Evolutionary conservation across 2,329 filamentous ascomycete species (phyloP), one percentile per base, ranked within the genome.

Genomic region (Cladorrhinum sp.): DNA sequence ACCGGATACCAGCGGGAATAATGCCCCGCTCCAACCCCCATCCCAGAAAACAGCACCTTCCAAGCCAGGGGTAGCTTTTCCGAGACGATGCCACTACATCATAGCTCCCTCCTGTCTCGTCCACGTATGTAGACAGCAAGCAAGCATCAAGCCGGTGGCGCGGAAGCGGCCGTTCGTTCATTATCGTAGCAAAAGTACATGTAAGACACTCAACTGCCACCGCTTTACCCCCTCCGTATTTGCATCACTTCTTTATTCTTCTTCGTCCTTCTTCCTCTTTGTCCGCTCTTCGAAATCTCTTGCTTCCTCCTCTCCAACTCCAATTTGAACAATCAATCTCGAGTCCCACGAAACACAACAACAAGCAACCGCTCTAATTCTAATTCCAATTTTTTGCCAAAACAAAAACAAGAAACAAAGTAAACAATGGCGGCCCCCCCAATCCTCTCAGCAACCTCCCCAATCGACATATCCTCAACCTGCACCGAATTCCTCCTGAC

Each of bases 401-500:
- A 41, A 41, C 8, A 45, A 45, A 20, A 50, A 38, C 23, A 58
- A 55, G 56, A 16, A 49, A 49, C 29, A 55, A 48, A 25, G 8
- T n/a, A 68, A 68, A 54, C 13, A 57, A 55, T 24, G n/a, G 25
- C 65, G 3, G 55, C 58, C 20, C 59, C 67, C 29, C 59, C 65
- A 20, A 63, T 70, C 57, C 66, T 64, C 62, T 69, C 67, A 29
- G 67, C 62, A 57, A 32, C 64, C 59, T 65, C 72, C 59, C 20
- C 41, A 5, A 36, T 62, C 23, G 66, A 68, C 60, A 64, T 74
- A 57, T 41, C 65, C 53, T 16, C 59, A 20, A 73, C 73, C 41
- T 79, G 78, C 71, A 54, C 64, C 13, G 66, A 72, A 29, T 74
- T 81, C 72, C 72, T 72, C 71, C 78, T 96, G 49, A 85, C 84